Base-by-base conservation (phyloP, 2,329 filamentous ascomycete genomes). In the Simplicillium aogashimaense region DNA sequence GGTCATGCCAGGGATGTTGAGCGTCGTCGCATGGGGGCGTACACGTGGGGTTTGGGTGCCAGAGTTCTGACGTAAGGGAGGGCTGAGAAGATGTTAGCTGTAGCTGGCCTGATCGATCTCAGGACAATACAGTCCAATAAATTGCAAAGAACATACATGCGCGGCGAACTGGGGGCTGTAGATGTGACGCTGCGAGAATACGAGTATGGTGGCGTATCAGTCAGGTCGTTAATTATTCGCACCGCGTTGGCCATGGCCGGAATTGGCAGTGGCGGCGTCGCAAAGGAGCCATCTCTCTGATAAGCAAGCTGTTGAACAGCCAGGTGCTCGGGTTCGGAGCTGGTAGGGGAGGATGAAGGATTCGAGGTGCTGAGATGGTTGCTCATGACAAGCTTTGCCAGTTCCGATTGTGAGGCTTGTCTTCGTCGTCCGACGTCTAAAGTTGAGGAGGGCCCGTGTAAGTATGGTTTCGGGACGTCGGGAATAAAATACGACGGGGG, bases 1-100 rank as follows among this genome's bases (percentile, higher is more conserved):
- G 44, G 92, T 98, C 70, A 98, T 80, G 49, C 92, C 92, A 42
- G 92, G 92, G 44, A 98, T 95, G 60, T 95, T 94, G 53, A 97
- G 80, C 12, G 92, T 95, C 13, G 92, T 97, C 9, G 92, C 88
- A 61, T 94, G 87, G 16, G 81, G 75, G 48, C 83, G 78, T 37
- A 87, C 74, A 47, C 84, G 74, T 20, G 89, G 88, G 6, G 89
- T 94, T 18, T 81, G 79, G 38, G 71, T 73, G 43, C 83, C 83
- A 10, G 86, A 92, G 52, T 82, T 85, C 54, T 84, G 81, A 54
- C 83, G 69, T 45, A 81, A 60, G 1, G 83, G 79, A 37, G 75
- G 76, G 51, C 83, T 86, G 51, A 56, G 45, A 45, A 28, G 28
- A 44, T 29, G 38, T 44, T 41, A 38, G 42, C 30, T 29, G 40